Percentiles rank a stretch among this genome's conserved stretches.
Evolutionary conservation across 306 rosid genomes (phyloP).

Genomic region (Prunus dulcis): DNA sequence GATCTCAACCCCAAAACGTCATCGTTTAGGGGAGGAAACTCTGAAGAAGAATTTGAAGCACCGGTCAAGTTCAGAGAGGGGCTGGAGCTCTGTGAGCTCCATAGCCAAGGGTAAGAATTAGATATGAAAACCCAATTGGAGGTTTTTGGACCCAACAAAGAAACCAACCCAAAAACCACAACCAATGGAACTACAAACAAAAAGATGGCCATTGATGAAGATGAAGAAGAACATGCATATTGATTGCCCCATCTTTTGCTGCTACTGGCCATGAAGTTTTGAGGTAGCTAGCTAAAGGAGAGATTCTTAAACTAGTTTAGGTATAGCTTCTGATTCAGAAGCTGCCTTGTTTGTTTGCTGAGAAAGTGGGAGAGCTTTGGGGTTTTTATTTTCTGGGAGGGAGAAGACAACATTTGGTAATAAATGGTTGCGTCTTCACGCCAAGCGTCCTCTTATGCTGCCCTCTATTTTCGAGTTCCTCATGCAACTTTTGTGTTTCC

Average conservation of each 20-base stretch:
- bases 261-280: not conserved
- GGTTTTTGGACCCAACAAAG: conserved; percentile 47
- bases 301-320: no score
- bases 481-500: conserved; percentile 72
- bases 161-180: conserved; percentile 49
- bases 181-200: conserved; percentile 49
- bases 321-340: not conserved
- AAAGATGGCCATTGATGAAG: conserved; percentile 37
- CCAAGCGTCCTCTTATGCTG: conserved; percentile 51
- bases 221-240: conserved; percentile 25
- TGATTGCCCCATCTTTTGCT: not conserved
- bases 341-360: not conserved
- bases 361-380: conserved; percentile 7
- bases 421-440: conserved; percentile 46
- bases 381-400: not conserved
- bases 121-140: conserved; percentile 30
- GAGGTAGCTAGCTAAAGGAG: not conserved
- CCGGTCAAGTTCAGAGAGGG: conserved; percentile 5
- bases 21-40: not conserved
- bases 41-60: not conserved
- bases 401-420: conserved; percentile 33
- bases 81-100: conserved; percentile 16
- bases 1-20: conserved; percentile 31
- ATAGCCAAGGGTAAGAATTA: conserved; percentile 14
- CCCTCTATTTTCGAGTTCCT: conserved; percentile 36